Base-by-base conservation (phyloP, 108 stramenopile genomes). In the Cylindrotheca fusiformis region DNA sequence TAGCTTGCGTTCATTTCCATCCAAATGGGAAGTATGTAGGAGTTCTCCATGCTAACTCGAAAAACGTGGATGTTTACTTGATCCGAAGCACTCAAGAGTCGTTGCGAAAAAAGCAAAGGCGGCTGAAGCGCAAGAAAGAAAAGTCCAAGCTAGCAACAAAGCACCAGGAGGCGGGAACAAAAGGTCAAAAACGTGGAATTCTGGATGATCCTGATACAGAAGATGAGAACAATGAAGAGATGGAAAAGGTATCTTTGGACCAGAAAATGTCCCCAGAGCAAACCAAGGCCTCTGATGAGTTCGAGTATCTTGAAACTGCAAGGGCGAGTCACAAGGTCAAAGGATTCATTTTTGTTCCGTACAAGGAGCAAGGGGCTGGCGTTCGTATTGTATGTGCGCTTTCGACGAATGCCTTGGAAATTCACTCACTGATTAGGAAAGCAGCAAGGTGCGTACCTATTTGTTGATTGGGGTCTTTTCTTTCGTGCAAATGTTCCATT, bases 361-460 rank as follows among this genome's bases (percentile, higher is more conserved):
- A 50, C 26, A 65, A 72, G 52, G 87, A 84, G 60, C 74, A 59
- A 8, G 87, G 79, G n/a, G 83, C 83, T 23, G 66, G 75, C 10
- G 64, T 83, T 21, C 80, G 93, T 8, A 54, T 97, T 19, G 85
- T 91, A 36, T 79, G 94, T 48, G 89, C 96, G 2, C 63, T 96
- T 21, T 79, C 81, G 32, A 96, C 89, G 49, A 98, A 98, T 82
- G 84, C 88, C 0, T 59, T 97, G 28, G 98, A 98, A 63, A 65
- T 96, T 0, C 81, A 94, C 65, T 79, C 81, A 0, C 44, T 97
- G 8, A 65, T 56, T 28, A 49, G 24, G 74, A 74, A 30, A 58
- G 31, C 27, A 63, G 61, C 23, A 54, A 20, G 21, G 75, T 58
- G 60, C 20, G 60, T 74, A 30, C 27, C 33, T 45, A 19, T 23